phyloP scores from a whole-genome alignment of 495 filamentous ascomycete genomes.

The Cercophora samala region DNA sequence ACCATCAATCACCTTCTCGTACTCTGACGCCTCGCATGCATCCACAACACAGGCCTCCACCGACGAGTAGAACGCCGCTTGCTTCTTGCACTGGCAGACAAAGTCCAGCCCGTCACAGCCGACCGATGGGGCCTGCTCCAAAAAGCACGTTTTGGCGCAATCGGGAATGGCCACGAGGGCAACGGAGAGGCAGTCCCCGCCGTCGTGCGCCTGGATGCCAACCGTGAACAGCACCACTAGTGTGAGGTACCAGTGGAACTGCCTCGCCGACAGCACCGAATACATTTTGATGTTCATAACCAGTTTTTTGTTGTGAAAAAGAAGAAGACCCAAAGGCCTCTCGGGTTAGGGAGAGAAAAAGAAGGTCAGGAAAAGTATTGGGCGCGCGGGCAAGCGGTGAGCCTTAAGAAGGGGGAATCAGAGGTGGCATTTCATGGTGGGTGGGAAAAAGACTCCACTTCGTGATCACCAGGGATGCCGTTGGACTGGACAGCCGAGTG shows the following conservation, averaged over 20 bases:
- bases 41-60: constrained; percentile 31
- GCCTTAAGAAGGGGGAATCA: background rate
- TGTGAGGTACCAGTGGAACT: background rate
- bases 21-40: constrained; percentile 22
- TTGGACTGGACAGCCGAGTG: too few relatives aligned
- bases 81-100: constrained; percentile 32
- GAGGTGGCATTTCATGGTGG: background rate
- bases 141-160: constrained; percentile 35
- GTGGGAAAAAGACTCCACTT: background rate
- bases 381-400: background rate
- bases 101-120: constrained; percentile 34
- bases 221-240: background rate
- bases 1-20: constrained; percentile 27
- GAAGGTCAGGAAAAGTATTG: background rate
- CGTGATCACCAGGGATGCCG: background rate
- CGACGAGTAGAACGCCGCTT: constrained; percentile 28
- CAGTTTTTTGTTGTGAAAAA: background rate
- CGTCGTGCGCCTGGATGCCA: background rate
- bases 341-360: background rate
- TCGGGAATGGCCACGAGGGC: constrained; percentile 28
- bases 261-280: background rate
- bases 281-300: background rate
- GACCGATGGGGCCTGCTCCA: constrained; percentile 24
- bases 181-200: constrained; percentile 26
- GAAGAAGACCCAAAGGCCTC: background rate